phyloP scores from a whole-genome alignment of 2,329 filamentous ascomycete genomes.

The Rosellinia necatrix region DNA sequence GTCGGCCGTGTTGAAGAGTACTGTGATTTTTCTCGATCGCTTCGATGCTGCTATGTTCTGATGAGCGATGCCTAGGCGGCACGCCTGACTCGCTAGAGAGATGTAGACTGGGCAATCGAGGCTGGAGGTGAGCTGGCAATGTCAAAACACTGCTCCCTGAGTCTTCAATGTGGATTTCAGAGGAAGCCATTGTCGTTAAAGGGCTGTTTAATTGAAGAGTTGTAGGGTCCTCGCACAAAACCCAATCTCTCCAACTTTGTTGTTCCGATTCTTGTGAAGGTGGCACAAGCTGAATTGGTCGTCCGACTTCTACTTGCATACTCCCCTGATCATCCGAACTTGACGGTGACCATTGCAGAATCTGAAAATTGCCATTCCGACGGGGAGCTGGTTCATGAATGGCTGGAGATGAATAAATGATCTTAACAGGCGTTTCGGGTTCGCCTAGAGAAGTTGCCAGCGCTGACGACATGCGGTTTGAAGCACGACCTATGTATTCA shows the following conservation, averaged over 20 bases:
- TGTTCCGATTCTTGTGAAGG: conserved; percentile 32
- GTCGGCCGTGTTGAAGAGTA: background rate
- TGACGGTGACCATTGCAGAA: conserved; percentile 36
- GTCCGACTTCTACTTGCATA: conserved; percentile 36
- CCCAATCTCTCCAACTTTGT: conserved; percentile 31
- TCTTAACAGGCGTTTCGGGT: conserved; percentile 30
- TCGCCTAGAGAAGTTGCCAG: background rate
- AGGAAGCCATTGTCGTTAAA: background rate
- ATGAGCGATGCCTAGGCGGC: background rate
- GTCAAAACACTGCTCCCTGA: conserved; percentile 15
- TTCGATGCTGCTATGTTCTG: background rate
- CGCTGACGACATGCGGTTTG: background rate
- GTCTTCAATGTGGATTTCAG: background rate
- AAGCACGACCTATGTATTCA: background rate
- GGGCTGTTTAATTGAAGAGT: conserved; percentile 7
- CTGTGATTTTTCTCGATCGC: background rate
- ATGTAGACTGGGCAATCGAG: conserved; percentile 27
- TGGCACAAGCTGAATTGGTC: conserved; percentile 25
- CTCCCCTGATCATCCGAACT: conserved; percentile 32
- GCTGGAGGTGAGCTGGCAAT: conserved; percentile 34
- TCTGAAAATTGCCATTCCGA: conserved; percentile 27
- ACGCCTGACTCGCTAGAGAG: conserved; percentile 27
- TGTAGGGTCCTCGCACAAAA: conserved; percentile 15
- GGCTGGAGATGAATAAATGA: conserved; percentile 32
- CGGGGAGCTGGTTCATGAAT: conserved; percentile 36